phyloP scores from a whole-genome alignment of 805 yeast genomes.

The Yarrowia osloensis region DNA sequence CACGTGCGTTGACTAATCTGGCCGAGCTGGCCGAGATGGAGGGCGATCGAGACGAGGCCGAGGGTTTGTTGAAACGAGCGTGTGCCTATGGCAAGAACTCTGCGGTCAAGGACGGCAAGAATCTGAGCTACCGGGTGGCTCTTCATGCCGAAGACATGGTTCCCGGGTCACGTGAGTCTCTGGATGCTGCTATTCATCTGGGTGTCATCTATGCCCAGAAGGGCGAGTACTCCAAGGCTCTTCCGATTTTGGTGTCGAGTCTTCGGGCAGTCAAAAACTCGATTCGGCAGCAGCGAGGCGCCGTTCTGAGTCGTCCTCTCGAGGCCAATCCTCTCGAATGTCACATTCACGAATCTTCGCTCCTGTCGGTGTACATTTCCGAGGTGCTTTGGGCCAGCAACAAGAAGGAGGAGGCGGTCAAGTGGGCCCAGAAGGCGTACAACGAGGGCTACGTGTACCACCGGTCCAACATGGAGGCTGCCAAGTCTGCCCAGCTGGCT shows the following conservation, averaged over 20 bases:
- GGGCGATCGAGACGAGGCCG: not conserved
- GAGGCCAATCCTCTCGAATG: slow-evolving; percentile 9
- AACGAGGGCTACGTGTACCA: slow-evolving; percentile 34
- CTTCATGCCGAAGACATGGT: slow-evolving; percentile 12
- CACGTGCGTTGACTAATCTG: not conserved
- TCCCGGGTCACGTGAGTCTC: slow-evolving; percentile 17
- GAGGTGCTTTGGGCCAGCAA: slow-evolving; percentile 39
- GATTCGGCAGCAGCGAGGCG: slow-evolving; percentile 12
- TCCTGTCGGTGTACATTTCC: slow-evolving; percentile 34
- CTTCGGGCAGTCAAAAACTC: slow-evolving; percentile 20
- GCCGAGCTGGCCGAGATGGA: slow-evolving; percentile 22
- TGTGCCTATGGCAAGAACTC: slow-evolving; percentile 22
- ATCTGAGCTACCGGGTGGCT: not conserved
- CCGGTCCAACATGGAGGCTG: slow-evolving; percentile 38
- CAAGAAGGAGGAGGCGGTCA: slow-evolving; percentile 35
- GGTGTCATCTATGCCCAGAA: slow-evolving; percentile 1
- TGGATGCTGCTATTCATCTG: slow-evolving; percentile 12
- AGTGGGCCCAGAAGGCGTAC: slow-evolving; percentile 39
- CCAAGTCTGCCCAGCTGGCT: slow-evolving; percentile 38
- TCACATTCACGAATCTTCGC: slow-evolving; percentile 1
- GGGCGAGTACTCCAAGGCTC: slow-evolving; percentile 3
- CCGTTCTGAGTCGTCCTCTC: not conserved
- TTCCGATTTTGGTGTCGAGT: slow-evolving; percentile 1
- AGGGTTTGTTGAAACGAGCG: not conserved
- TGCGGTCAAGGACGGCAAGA: not conserved